Conservation (phyloP, 176 grass and related monocot genomes). For the Bonia amplexicaulis region DNA sequence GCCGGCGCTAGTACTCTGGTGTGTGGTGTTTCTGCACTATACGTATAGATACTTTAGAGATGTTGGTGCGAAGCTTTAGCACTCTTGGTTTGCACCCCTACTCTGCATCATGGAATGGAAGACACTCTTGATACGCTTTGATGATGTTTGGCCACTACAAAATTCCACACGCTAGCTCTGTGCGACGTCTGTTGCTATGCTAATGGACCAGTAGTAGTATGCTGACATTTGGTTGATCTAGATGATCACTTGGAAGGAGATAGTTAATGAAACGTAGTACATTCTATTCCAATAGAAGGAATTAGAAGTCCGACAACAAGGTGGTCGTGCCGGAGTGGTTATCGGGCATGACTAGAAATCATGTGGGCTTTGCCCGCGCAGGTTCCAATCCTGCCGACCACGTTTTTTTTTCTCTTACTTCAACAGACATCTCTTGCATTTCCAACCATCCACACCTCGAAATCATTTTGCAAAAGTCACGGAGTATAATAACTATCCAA, state of each 20-base stretch:
- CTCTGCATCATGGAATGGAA: neutral
- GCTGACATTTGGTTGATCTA: too few relatives aligned
- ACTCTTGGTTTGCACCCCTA: too few relatives aligned
- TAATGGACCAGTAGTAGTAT: neutral
- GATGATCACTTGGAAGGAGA: too few relatives aligned
- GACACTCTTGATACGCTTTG: neutral
- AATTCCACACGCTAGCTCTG: neutral
- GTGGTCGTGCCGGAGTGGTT: conserved; percentile 99
- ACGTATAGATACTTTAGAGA: too few relatives aligned
- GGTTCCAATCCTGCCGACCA: conserved; percentile 99
- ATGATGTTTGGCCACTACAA: neutral
- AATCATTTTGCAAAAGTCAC: neutral
- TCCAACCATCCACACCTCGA: neutral
- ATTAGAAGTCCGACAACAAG: neutral
- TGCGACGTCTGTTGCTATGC: too few relatives aligned
- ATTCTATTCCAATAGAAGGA: too few relatives aligned
- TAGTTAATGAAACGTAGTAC: too few relatives aligned
- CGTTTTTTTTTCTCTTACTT: neutral
- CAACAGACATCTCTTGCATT: neutral
- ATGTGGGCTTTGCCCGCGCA: conserved; percentile 99
- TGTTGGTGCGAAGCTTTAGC: too few relatives aligned
- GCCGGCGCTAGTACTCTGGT: too few relatives aligned
- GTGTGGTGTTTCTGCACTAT: too few relatives aligned
- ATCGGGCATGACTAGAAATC: conserved; percentile 99
- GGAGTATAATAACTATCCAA: neutral